Conservation (phyloP, 2,329 filamentous ascomycete species). For the Chaetoscypha palmicola region DNA sequence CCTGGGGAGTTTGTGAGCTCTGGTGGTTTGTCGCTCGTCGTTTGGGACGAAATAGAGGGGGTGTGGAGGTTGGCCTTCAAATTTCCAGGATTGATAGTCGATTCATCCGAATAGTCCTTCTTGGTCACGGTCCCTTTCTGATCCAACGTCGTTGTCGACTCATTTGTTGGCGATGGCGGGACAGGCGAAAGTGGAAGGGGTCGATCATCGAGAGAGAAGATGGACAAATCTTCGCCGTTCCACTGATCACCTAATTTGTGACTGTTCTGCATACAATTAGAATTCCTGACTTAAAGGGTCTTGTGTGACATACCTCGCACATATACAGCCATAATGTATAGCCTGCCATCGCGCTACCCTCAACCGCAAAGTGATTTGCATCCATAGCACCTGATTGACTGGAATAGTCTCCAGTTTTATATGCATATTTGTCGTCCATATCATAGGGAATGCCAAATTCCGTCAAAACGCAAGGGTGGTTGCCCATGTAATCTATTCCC, state of each 20-base stretch:
- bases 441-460: slow-evolving; percentile 98
- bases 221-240: slow-evolving; percentile 96
- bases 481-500: slow-evolving; percentile 79
- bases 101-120: slow-evolving; percentile 43
- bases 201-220: slow-evolving; percentile 78
- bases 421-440: slow-evolving; percentile 95
- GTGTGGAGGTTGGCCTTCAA: slow-evolving; percentile 66
- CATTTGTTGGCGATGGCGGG: slow-evolving; percentile 37
- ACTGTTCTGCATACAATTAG: slow-evolving; percentile 54
- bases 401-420: slow-evolving; percentile 90
- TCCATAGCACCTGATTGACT: slow-evolving; percentile 91
- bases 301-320: slow-evolving; percentile 46
- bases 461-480: slow-evolving; percentile 81
- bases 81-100: slow-evolving; percentile 65
- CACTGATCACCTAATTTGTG: slow-evolving; percentile 88
- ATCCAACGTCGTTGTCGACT: slow-evolving; percentile 42
- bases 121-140: slow-evolving; percentile 32
- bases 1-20: slow-evolving; percentile 60
- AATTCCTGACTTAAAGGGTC: slow-evolving; percentile 2
- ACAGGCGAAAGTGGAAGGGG: slow-evolving; percentile 46
- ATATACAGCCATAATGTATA: slow-evolving; percentile 88
- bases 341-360: slow-evolving; percentile 75
- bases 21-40: slow-evolving; percentile 44
- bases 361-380: slow-evolving; percentile 89
- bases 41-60: slow-evolving; percentile 55